Conservation (phyloP, 495 filamentous ascomycete genomes). For the Polyplosphaeria fusca region DNA sequence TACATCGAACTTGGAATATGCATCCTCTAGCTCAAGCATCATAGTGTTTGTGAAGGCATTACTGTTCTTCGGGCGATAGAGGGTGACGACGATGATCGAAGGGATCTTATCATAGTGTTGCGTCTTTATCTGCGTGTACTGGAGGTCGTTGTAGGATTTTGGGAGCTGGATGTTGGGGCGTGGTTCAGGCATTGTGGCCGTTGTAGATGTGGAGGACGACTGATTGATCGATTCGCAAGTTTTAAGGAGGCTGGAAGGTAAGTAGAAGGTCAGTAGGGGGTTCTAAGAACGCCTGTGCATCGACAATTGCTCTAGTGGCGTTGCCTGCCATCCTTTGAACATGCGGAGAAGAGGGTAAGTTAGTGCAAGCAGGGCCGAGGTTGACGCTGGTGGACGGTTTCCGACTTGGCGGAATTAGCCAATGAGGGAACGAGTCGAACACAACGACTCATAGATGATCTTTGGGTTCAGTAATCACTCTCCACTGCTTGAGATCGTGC, state of each 20-base stretch:
- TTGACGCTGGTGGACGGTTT: neutral
- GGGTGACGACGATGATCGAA: constrained; percentile 53
- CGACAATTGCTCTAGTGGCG: neutral
- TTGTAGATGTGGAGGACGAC: neutral
- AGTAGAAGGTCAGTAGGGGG: neutral
- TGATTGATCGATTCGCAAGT: neutral
- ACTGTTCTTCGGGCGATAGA: constrained; percentile 56
- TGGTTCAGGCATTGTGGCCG: constrained; percentile 11
- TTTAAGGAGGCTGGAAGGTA: neutral
- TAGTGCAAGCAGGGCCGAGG: constrained; percentile 9
- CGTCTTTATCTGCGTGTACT: constrained; percentile 51
- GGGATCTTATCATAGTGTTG: constrained; percentile 52
- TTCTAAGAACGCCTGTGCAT: neutral
- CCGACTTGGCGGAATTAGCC: constrained; percentile 15
- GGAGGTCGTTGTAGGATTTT: constrained; percentile 41
- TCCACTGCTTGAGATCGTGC: too few species aligned
- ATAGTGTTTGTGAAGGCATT: constrained; percentile 63
- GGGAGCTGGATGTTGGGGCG: constrained; percentile 32
- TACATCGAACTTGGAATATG: constrained; percentile 54
- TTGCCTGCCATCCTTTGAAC: neutral
- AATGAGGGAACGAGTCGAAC: too few species aligned
- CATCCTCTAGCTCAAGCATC: constrained; percentile 52
- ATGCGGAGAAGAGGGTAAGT: constrained; percentile 14
- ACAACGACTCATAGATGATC: too few species aligned
- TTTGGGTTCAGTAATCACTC: too few species aligned